These are phyloP conservation scores for Podaxis sp. DNA, from an alignment of 768 basidiomycete genomes.

Conservation along the genomic window DNA sequence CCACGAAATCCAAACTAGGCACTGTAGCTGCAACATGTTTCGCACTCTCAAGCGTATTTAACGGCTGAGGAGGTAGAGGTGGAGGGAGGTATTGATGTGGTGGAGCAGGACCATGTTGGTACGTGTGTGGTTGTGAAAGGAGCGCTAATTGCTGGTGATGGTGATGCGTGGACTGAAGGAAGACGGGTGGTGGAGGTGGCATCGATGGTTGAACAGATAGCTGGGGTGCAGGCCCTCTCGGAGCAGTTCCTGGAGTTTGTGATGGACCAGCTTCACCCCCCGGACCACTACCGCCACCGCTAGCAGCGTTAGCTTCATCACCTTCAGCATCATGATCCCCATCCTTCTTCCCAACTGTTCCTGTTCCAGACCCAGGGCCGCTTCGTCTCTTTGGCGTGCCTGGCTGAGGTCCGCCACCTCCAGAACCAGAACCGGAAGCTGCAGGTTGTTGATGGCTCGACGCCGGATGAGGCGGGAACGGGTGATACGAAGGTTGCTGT, in stretches of 20 bases:
- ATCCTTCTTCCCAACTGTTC: neutral
- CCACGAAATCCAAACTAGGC: conserved; percentile 59
- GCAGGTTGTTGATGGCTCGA: neutral
- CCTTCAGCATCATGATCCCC: conserved; percentile 3
- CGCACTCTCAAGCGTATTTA: conserved; percentile 35
- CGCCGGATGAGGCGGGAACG: neutral
- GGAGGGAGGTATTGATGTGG: neutral
- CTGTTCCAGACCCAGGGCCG: neutral
- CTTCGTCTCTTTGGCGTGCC: conserved; percentile 3
- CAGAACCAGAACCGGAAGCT: neutral
- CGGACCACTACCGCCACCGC: neutral
- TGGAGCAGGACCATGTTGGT: neutral
- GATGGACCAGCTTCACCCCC: neutral
- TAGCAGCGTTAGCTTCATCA: neutral
- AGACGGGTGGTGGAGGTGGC: neutral
- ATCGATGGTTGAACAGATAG: neutral
- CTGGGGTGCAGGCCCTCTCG: neutral
- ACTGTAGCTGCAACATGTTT: conserved; percentile 44
- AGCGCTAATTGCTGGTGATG: neutral
- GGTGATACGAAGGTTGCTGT: conserved; percentile 33
- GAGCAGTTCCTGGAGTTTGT: neutral
- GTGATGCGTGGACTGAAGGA: neutral
- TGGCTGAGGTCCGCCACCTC: neutral
- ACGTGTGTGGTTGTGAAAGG: no score
- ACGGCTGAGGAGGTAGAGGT: neutral